These are phyloP conservation scores for Colletotrichum cordylinicola DNA, from an alignment of 2,329 filamentous ascomycete species.

Conservation along the genomic window DNA sequence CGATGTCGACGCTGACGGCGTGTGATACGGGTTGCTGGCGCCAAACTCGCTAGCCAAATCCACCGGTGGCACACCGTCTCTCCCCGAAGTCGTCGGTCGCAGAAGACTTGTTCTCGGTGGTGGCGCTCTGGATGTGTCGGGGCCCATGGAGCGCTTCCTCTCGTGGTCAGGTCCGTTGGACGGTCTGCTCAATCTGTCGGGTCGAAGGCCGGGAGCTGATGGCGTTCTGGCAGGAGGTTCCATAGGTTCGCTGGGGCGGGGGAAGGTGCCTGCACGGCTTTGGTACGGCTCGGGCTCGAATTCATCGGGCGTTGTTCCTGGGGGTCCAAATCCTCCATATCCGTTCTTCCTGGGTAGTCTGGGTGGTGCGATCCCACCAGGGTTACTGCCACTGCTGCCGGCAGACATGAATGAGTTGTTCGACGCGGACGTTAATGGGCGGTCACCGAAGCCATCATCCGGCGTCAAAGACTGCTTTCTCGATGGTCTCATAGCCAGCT, in stretches of 20 bases:
- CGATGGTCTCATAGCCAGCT: conserved; percentile 37
- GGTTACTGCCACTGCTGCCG: conserved; percentile 19
- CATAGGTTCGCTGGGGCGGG: conserved; percentile 40
- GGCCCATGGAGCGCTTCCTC: conserved; percentile 49
- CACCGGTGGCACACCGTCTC: conserved; percentile 48
- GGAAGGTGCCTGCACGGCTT: conserved; percentile 60
- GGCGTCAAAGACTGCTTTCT: conserved; percentile 28
- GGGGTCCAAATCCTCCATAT: conserved; percentile 64
- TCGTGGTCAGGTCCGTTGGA: conserved; percentile 28
- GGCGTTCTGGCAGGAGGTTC: conserved; percentile 49
- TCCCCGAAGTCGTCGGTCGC: conserved; percentile 44
- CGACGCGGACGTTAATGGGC: conserved; percentile 36
- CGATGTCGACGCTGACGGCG: conserved; percentile 67
- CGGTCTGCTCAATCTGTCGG: conserved; percentile 38
- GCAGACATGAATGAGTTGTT: conserved; percentile 27
- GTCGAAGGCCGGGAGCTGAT: conserved; percentile 51
- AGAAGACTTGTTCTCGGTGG: conserved; percentile 58
- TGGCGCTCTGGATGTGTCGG: conserved; percentile 57
- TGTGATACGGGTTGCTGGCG: conserved; percentile 68
- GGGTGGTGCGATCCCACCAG: conserved; percentile 35
- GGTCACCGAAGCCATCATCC: conserved; percentile 25
- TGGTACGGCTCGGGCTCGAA: conserved; percentile 42
- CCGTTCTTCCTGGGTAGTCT: conserved; percentile 54
- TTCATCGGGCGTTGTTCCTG: conserved; percentile 41
- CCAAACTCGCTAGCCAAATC: conserved; percentile 68